Evolutionary conservation across 2,329 filamentous ascomycete genomes (phyloP).

Genomic region (Xylariomycetidae sp.): DNA sequence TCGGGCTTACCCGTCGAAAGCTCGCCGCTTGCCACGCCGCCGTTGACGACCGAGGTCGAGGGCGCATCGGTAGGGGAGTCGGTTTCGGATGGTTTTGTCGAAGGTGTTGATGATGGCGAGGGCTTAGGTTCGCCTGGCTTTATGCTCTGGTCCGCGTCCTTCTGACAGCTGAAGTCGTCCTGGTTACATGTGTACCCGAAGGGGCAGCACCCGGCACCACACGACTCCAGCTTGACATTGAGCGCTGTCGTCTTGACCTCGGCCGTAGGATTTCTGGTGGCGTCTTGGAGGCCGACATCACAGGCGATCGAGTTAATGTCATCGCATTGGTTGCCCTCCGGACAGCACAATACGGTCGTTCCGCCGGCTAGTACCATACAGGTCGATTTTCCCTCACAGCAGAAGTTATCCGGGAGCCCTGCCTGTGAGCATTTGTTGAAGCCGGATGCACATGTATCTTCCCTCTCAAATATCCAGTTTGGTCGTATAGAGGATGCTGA

Average conservation of each 20-base stretch:
- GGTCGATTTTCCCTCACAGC: conserved; percentile 50
- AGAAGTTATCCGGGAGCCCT: conserved; percentile 60
- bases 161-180: conserved; percentile 47
- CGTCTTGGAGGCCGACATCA: conserved; percentile 58
- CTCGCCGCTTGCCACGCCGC: conserved; percentile 4
- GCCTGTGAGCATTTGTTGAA: conserved; percentile 48
- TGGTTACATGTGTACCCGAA: conserved; percentile 63
- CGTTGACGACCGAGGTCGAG: not conserved
- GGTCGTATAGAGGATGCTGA: conserved; percentile 34
- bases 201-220: conserved; percentile 64
- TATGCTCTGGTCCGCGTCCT: conserved; percentile 45
- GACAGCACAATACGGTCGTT: conserved; percentile 69
- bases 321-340: conserved; percentile 51
- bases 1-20: conserved; percentile 9
- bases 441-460: conserved; percentile 46
- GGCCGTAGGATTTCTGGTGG: conserved; percentile 49
- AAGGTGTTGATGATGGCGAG: conserved; percentile 4
- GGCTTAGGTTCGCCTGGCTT: conserved; percentile 14
- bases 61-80: conserved; percentile 1
- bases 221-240: conserved; percentile 49
- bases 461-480: conserved; percentile 36
- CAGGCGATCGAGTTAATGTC: conserved; percentile 61
- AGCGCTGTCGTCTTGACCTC: conserved; percentile 64
- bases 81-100: conserved; percentile 7
- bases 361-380: conserved; percentile 60